Percentiles rank a stretch among this genome's conserved stretches.
phyloP scores from a whole-genome alignment of 106 monocot species.

The Phalaenopsis equestris region DNA sequence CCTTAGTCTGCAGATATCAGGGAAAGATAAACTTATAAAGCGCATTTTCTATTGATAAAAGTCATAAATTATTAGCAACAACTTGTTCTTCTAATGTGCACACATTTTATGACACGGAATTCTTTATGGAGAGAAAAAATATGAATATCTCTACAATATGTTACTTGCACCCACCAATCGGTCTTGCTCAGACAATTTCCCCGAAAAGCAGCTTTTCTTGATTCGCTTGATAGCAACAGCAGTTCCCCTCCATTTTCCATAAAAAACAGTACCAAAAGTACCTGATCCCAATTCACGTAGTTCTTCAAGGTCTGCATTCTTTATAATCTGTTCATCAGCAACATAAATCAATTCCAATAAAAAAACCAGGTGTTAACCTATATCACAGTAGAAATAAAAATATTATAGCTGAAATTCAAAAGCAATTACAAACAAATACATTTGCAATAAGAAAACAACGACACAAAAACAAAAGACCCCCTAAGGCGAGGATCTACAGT shows the following conservation, averaged over 20 bases:
- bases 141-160: not conserved
- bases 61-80: not conserved
- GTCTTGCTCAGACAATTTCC: slow-evolving; percentile 75
- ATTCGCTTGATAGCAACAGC: slow-evolving; percentile 91
- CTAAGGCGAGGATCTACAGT: too few species aligned
- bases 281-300: slow-evolving; percentile 78
- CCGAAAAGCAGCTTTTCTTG: slow-evolving; percentile 81
- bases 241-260: slow-evolving; percentile 92
- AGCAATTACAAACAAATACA: too few species aligned
- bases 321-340: slow-evolving; percentile 64
- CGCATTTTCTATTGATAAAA: not conserved
- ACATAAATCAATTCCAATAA: slow-evolving; percentile 12
- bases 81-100: too few species aligned
- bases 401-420: too few species aligned
- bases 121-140: not conserved
- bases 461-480: too few species aligned
- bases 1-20: slow-evolving; percentile 52
- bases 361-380: not conserved
- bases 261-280: slow-evolving; percentile 89
- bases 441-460: too few species aligned
- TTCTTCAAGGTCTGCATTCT: slow-evolving; percentile 91
- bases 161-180: slow-evolving; percentile 39
- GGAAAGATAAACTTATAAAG: not conserved
- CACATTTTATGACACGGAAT: too few species aligned
- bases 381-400: too few species aligned